Evolutionary conservation across 2,329 filamentous ascomycete genomes (phyloP).

Genomic region (Trichoderma semiorbis): DNA sequence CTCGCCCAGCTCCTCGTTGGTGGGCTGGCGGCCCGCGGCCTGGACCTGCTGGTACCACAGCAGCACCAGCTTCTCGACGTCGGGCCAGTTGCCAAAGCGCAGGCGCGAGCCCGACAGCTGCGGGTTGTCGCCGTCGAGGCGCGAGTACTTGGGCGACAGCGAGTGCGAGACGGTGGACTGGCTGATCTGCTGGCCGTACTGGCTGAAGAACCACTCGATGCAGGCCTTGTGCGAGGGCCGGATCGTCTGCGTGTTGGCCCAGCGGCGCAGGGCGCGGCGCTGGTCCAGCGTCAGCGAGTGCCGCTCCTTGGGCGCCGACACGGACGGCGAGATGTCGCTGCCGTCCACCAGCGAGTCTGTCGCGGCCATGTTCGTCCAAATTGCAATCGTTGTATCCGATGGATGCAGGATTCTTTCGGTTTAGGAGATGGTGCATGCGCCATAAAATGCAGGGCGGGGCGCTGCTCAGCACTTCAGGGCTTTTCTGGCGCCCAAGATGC

Average conservation of each 20-base stretch:
- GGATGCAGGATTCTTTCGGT: slow-evolving; percentile 36
- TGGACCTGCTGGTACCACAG: slow-evolving; percentile 54
- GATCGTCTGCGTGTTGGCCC: slow-evolving; percentile 55
- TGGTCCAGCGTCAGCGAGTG: slow-evolving; percentile 61
- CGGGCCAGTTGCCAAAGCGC: slow-evolving; percentile 62
- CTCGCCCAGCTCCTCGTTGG: slow-evolving; percentile 60
- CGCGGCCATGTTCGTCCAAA: slow-evolving; percentile 33
- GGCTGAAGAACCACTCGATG: slow-evolving; percentile 59
- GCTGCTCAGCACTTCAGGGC: slow-evolving; percentile 8
- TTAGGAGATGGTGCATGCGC: slow-evolving; percentile 28
- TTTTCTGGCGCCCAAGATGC: neutral
- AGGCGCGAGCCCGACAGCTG: slow-evolving; percentile 60
- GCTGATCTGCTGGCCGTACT: slow-evolving; percentile 59
- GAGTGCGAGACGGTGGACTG: slow-evolving; percentile 63
- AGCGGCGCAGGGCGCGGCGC: slow-evolving; percentile 56
- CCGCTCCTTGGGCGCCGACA: slow-evolving; percentile 42
- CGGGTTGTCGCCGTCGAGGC: slow-evolving; percentile 56
- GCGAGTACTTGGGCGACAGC: slow-evolving; percentile 58
- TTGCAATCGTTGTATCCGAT: slow-evolving; percentile 42
- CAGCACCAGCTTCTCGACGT: slow-evolving; percentile 57
- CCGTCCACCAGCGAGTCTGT: slow-evolving; percentile 36
- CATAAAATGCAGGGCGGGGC: slow-evolving; percentile 32
- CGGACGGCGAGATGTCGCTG: slow-evolving; percentile 14
- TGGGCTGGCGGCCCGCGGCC: slow-evolving; percentile 53
- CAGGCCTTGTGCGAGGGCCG: slow-evolving; percentile 59